Percentiles rank a stretch among this genome's conserved stretches.
Conservation (phyloP, 306 rosid species). For the Trifolium repens region DNA sequence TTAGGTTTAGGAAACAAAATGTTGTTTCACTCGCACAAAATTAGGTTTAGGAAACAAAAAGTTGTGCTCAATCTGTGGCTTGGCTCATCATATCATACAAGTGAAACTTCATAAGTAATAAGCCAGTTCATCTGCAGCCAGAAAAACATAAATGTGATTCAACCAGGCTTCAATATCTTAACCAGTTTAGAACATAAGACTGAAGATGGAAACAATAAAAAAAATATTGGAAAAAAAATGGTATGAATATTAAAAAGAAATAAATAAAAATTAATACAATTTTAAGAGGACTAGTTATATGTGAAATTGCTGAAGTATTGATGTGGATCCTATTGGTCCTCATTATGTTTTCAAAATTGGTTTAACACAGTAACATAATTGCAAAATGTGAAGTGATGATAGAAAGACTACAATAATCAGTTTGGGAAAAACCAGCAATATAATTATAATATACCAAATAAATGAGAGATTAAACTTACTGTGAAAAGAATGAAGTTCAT, state of each 20-base stretch:
- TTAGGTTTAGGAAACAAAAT: background rate
- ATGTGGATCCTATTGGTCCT: background rate
- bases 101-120: slow-evolving; percentile 20
- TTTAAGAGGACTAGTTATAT: background rate
- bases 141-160: background rate
- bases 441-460: background rate
- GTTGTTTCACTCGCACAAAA: slow-evolving; percentile 7
- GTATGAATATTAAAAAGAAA: background rate
- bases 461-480: slow-evolving; percentile 59
- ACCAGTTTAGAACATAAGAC: background rate
- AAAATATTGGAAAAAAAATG: background rate
- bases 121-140: slow-evolving; percentile 14
- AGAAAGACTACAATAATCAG: slow-evolving; percentile 9
- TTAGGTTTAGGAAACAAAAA: background rate
- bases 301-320: background rate
- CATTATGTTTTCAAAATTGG: slow-evolving; percentile 5
- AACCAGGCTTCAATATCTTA: slow-evolving; percentile 23
- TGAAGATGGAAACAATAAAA: slow-evolving; percentile 1
- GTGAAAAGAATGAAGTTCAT: slow-evolving; percentile 77
- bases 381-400: background rate
- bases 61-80: background rate
- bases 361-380: slow-evolving; percentile 26
- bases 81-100: slow-evolving; percentile 18
- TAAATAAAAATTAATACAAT: background rate
- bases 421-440: slow-evolving; percentile 7